These are phyloP conservation scores for Gautieria morchelliformis DNA, from an alignment of 768 basidiomycete species.

Conservation along the genomic window DNA sequence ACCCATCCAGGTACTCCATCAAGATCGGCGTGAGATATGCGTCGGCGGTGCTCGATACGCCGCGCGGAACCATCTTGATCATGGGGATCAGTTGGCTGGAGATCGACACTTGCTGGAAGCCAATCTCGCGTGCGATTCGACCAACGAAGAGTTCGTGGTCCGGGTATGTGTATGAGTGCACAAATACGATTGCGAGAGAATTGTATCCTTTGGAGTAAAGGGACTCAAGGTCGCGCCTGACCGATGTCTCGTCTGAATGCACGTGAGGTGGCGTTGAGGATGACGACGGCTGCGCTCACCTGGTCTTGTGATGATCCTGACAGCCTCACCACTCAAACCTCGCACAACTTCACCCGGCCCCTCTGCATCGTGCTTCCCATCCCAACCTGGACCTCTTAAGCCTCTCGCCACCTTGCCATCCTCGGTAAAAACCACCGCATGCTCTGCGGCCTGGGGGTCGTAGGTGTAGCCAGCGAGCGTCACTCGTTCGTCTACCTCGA, in stretches of 20 bases:
- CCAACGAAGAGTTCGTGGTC: constrained; percentile 75
- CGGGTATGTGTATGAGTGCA: constrained; percentile 88
- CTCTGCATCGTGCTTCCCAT: constrained; percentile 57
- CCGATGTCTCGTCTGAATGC: constrained; percentile 36
- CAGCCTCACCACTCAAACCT: constrained; percentile 85
- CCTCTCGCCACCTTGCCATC: constrained; percentile 55
- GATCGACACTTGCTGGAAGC: constrained; percentile 86
- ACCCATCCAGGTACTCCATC: constrained; percentile 76
- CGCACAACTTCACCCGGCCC: constrained; percentile 72
- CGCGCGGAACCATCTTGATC: constrained; percentile 94
- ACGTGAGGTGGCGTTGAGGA: not conserved
- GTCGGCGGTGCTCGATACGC: constrained; percentile 86
- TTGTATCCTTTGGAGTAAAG: constrained; percentile 79
- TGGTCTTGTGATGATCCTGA: constrained; percentile 69
- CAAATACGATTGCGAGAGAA: constrained; percentile 80
- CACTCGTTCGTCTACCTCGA: constrained; percentile 85
- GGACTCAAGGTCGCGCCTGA: constrained; percentile 53
- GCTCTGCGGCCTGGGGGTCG: constrained; percentile 70
- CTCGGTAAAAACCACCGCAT: constrained; percentile 69
- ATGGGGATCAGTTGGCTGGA: constrained; percentile 83
- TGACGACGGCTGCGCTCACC: constrained; percentile 28
- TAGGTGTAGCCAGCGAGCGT: constrained; percentile 90
- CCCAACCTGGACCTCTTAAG: constrained; percentile 74
- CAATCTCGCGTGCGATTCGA: constrained; percentile 60
- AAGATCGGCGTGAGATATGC: constrained; percentile 93